Evolutionary conservation across 2,329 filamentous ascomycete genomes (phyloP).

Genomic region (Paraphoma chrysanthemicola): DNA sequence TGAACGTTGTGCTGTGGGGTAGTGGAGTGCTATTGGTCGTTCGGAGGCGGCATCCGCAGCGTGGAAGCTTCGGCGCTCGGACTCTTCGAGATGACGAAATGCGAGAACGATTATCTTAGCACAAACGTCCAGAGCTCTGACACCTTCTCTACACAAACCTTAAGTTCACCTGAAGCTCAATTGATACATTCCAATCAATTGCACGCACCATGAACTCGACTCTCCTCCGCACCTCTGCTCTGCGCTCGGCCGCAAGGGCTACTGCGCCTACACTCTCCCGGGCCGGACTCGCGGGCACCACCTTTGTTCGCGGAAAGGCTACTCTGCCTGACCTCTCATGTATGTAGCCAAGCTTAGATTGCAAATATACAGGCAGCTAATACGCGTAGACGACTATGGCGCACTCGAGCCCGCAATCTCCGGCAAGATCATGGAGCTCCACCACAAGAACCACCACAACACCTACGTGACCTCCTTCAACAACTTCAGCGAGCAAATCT

Average conservation of each 20-base stretch:
- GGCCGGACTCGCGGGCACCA: constrained; percentile 72
- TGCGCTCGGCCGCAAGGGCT: constrained; percentile 75
- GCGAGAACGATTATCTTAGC: constrained; percentile 17
- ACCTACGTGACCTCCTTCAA: constrained; percentile 93
- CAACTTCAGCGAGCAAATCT: constrained; percentile 74
- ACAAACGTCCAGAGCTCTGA: constrained; percentile 15
- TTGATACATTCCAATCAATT: constrained; percentile 27
- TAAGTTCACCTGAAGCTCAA: constrained; percentile 19
- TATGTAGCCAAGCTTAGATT: constrained; percentile 49
- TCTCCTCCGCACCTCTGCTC: constrained; percentile 73
- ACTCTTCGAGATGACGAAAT: constrained; percentile 35
- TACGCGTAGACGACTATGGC: constrained; percentile 82
- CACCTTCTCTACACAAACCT: constrained; percentile 5
- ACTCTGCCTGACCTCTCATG: constrained; percentile 89
- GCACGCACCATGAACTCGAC: constrained; percentile 72
- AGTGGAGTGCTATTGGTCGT: constrained; percentile 20
- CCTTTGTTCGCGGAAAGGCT: constrained; percentile 85
- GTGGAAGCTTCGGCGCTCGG: constrained; percentile 26
- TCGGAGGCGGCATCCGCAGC: constrained; percentile 3
- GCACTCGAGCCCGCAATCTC: constrained; percentile 87
- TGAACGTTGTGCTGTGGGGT: constrained; percentile 1
- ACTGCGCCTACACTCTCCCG: constrained; percentile 67
- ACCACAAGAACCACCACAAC: constrained; percentile 93
- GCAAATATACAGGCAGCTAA: too few species aligned
- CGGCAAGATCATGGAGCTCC: constrained; percentile 93